Evolutionary conservation across 192 early-diverging fungal species (phyloP).

Genomic region (Entomortierella lignicola): DNA sequence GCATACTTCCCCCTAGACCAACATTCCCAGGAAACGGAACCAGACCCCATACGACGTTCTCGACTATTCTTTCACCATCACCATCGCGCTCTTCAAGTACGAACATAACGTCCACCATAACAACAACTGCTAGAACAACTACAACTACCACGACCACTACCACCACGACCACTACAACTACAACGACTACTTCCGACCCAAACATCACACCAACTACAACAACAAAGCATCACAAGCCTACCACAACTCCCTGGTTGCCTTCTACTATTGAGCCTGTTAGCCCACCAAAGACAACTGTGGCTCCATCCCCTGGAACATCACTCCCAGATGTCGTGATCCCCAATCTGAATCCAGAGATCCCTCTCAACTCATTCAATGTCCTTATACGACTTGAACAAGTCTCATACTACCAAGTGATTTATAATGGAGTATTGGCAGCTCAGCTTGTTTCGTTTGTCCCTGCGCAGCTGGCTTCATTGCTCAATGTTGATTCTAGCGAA

Average conservation of each 20-base stretch:
- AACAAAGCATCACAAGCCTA: neutral
- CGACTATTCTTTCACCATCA: too few relatives aligned
- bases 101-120: neutral
- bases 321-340: slow-evolving; percentile 49
- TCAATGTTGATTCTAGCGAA: slow-evolving; percentile 9
- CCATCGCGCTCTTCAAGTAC: too few relatives aligned
- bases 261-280: slow-evolving; percentile 33
- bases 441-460: slow-evolving; percentile 47
- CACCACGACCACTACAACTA: slow-evolving; percentile 21
- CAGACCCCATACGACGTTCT: too few relatives aligned
- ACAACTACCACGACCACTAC: neutral
- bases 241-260: slow-evolving; percentile 44
- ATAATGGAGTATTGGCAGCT: slow-evolving; percentile 45
- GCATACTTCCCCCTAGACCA: too few relatives aligned
- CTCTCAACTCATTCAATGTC: slow-evolving; percentile 34
- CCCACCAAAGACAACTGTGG: slow-evolving; percentile 20
- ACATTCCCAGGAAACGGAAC: too few relatives aligned
- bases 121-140: neutral
- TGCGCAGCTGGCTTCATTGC: slow-evolving; percentile 18
- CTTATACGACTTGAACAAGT: slow-evolving; percentile 39
- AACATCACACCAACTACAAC: slow-evolving; percentile 15
- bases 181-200: neutral
- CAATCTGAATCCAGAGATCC: slow-evolving; percentile 26
- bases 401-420: slow-evolving; percentile 48
- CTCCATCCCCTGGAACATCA: slow-evolving; percentile 39